Evolutionary conservation across 139 green algal genomes (phyloP).

Genomic region (Limnomonas spitsbergensis): DNA sequence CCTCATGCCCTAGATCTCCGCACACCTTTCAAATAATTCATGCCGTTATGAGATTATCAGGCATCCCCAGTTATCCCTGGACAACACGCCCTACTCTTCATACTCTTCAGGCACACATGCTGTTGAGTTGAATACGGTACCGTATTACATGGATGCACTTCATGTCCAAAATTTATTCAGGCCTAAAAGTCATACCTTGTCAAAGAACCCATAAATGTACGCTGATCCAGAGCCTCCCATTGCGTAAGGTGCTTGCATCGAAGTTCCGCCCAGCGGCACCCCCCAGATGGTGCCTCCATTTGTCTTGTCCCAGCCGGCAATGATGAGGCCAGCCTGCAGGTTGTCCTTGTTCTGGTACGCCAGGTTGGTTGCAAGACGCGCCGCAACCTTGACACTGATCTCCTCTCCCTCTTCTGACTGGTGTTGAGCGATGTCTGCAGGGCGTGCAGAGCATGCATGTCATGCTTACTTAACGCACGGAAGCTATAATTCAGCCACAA

Average conservation of each 20-base stretch:
- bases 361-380: slow-evolving; percentile 72
- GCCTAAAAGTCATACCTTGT: too few relatives aligned
- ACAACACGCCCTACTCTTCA: too few relatives aligned
- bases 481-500: too few relatives aligned
- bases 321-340: slow-evolving; percentile 52
- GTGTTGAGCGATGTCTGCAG: slow-evolving; percentile 58
- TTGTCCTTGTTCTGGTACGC: slow-evolving; percentile 87
- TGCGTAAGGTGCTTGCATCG: slow-evolving; percentile 41
- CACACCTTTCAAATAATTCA: too few relatives aligned
- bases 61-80: too few relatives aligned
- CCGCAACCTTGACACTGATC: slow-evolving; percentile 71
- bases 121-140: too few relatives aligned
- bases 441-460: not conserved
- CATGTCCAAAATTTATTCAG: too few relatives aligned
- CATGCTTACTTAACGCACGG: too few relatives aligned
- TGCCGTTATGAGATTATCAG: too few relatives aligned
- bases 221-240: slow-evolving; percentile 82
- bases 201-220: slow-evolving; percentile 80
- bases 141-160: too few relatives aligned
- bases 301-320: slow-evolving; percentile 60
- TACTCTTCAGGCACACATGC: too few relatives aligned
- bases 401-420: slow-evolving; percentile 65
- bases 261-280: slow-evolving; percentile 82
- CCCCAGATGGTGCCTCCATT: slow-evolving; percentile 70
- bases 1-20: too few relatives aligned